Base-by-base conservation (phyloP, 2,329 filamentous ascomycete species). In the Alternaria solani region DNA sequence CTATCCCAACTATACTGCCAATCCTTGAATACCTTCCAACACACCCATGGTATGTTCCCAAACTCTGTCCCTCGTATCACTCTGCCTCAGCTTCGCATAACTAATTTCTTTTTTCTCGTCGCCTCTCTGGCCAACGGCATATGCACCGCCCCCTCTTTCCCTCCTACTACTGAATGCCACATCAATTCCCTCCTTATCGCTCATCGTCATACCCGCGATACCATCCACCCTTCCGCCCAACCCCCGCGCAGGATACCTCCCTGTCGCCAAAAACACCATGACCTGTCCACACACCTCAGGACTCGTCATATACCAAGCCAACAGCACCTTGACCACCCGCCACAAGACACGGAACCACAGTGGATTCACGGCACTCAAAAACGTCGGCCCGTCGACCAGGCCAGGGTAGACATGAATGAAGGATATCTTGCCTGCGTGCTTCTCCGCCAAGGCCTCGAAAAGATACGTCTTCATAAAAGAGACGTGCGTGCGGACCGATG, bases 331-430 rank as follows among this genome's bases (percentile, higher is more conserved):
- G 34, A 71, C 6, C 7, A 74, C 9, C n/a, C 54, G 61, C 64
- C 71, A 78, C 26, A 73, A 2, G 0, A 72, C 26, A 20, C 66
- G 70, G 46, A 76, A 73, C 74, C 75, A 80, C 2, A 52, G 25
- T 8, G 76, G 75, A 18, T 72, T 62, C 2, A 61, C 68, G 1
- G 62, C 49, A 25, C 12, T 58, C 69, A 25, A 63, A 34, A 76
- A 79, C 0, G 28, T 66, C 1, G 71, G 72, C 0, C 71, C 74
- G 7, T 75, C 62, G 2, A 80, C 76, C 0, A 80, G 60, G 1
- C 77, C 74, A 0, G 78, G 78, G 30, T 65, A 69, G 12, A 72
- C 64, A 47, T 79, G 76, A 1, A 73, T 56, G 43, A 77, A 78
- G 11, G 69, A 62, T 8, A 75, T 72, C 1, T 58, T 61, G 46